These are phyloP conservation scores for Akanthomyces muscarius DNA, from an alignment of 2,329 filamentous ascomycete species.

Conservation along the genomic window DNA sequence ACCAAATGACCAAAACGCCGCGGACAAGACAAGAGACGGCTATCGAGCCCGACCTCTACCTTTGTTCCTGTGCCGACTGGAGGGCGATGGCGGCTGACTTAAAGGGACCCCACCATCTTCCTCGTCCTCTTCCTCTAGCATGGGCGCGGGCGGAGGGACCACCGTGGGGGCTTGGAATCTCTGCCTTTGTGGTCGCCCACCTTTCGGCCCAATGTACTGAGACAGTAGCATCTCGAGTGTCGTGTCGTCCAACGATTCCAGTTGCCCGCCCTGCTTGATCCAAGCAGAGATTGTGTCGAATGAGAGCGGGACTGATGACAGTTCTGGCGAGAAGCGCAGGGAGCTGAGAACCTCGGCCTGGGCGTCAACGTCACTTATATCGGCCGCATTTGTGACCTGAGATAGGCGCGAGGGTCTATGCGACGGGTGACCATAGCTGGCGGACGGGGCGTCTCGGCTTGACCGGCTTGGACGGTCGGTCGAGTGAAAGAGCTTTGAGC, in stretches of 20 bases:
- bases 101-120: conserved; percentile 1
- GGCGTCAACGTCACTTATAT: background rate
- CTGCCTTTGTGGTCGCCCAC: background rate
- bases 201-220: background rate
- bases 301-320: background rate
- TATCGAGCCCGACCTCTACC: background rate
- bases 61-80: background rate
- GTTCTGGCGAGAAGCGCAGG: background rate
- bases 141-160: conserved; percentile 1
- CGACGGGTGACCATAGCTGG: background rate
- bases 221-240: background rate
- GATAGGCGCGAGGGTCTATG: conserved; percentile 9
- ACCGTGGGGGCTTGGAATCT: background rate
- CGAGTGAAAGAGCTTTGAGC: too few species aligned
- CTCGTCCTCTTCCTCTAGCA: conserved; percentile 4
- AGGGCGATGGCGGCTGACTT: background rate
- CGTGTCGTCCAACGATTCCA: background rate
- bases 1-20: background rate
- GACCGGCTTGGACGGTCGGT: background rate
- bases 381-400: conserved; percentile 7
- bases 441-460: background rate
- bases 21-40: background rate
- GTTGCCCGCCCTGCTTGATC: background rate
- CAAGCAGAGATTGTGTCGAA: background rate
- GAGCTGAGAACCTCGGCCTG: conserved; percentile 1